Base-by-base conservation (phyloP, 768 basidiomycete genomes). In the Pleurotus platypus region DNA sequence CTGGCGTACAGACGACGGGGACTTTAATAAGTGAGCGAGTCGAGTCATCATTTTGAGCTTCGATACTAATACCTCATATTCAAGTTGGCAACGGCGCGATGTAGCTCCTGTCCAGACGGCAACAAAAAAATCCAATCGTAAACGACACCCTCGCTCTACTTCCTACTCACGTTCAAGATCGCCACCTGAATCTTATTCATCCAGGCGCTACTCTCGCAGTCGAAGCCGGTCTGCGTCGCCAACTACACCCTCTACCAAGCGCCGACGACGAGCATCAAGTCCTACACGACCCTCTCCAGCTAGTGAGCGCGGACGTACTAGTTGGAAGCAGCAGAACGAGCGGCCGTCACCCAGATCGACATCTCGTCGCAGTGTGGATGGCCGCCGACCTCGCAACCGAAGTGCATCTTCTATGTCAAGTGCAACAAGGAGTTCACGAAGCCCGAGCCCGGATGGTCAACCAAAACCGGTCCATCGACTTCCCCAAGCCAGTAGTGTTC, bases 51-150 rank as follows among this genome's bases (percentile, higher is more conserved):
- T 35, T 58, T 30, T 20, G 27, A 50, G 58, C 38, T 37, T 27
- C 27, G 47, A 16, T 50, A 39, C 22, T 56, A 55, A 27, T 30
- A 26, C 56, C 46, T 39, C 11, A 39, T 54, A 35, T 47, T 49
- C 24, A 56, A 91, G 88, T 63, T 90, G 89, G 89, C 83, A 82
- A 46, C 77, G 79, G 64, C 77, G 89, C 51, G 86, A 88, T 43
- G 68, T 68, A 45, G 68, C 75, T 46, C 67, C 69, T 2, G 68
- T 75, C 2, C 51, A 9, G 9, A 40, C 16, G n/a, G 5, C 37
- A 9, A 68, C 78, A 13, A 68, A 75, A 72, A 71, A 75, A 69
- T 57, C 70, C 58, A 62, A 63, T 65, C 58, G 67, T 68, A 54
- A 70, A 53, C 63, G 78, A 63, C 79, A 81, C 57, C 67, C 62